Evolutionary conservation across 768 basidiomycete genomes (phyloP).

Genomic region (Termitomyces sp.): DNA sequence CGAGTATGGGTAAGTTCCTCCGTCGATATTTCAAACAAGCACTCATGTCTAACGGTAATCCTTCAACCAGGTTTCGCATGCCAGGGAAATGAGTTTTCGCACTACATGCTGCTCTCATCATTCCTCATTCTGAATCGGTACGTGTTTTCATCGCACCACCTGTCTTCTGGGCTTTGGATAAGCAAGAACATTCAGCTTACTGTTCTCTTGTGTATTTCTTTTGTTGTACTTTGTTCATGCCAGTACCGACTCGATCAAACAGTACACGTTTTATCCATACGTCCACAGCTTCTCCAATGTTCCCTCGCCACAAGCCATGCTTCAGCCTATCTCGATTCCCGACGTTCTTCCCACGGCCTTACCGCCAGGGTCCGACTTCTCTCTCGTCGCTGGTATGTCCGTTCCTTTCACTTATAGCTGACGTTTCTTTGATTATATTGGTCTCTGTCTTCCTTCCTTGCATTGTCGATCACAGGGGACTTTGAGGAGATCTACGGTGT

Average conservation of each 20-base stretch:
- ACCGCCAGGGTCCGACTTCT: conserved; percentile 62
- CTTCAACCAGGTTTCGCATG: conserved; percentile 66
- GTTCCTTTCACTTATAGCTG: neutral
- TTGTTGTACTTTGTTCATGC: conserved; percentile 7
- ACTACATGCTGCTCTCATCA: conserved; percentile 90
- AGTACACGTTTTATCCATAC: conserved; percentile 82
- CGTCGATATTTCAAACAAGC: neutral
- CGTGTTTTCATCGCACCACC: conserved; percentile 10
- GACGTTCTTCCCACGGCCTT: conserved; percentile 78
- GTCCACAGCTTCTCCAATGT: conserved; percentile 91
- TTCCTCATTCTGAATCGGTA: conserved; percentile 86
- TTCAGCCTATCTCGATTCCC: conserved; percentile 68
- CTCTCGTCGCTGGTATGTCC: conserved; percentile 73
- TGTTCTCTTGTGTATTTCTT: neutral
- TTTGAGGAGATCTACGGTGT: conserved; percentile 89
- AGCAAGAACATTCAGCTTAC: neutral
- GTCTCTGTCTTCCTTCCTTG: neutral
- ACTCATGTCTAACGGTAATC: neutral
- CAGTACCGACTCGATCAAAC: conserved; percentile 58
- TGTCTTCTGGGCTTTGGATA: neutral
- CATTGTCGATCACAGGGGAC: conserved; percentile 47
- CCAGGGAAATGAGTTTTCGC: conserved; percentile 94
- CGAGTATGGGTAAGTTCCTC: conserved; percentile 55
- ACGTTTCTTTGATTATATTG: neutral
- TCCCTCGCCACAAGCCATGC: conserved; percentile 48